Evolutionary conservation across 148 eudicot species (phyloP).

Genomic region (Cornus kousa): DNA sequence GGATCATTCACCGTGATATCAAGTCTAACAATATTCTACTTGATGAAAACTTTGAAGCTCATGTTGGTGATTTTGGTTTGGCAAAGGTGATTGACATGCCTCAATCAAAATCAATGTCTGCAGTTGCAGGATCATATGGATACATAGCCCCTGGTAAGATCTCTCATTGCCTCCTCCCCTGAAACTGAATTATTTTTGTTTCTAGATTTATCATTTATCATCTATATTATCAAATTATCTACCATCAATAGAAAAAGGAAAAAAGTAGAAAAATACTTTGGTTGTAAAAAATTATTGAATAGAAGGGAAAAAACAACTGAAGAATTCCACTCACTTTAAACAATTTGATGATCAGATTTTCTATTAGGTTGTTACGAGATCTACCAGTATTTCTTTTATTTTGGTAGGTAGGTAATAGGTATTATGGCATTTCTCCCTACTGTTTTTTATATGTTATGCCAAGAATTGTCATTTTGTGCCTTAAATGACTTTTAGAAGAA

Average conservation of each 20-base stretch:
- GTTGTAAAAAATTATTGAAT: no score
- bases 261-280: no score
- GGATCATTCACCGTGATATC: constrained; percentile 93
- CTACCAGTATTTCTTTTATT: no score
- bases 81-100: constrained; percentile 99
- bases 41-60: constrained; percentile 93
- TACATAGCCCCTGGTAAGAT: constrained; percentile 94
- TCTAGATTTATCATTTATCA: not conserved
- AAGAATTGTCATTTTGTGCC: no score
- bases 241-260: not conserved
- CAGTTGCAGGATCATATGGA: constrained; percentile 98
- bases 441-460: no score
- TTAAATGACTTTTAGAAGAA: no score
- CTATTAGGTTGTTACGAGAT: no score
- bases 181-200: not conserved
- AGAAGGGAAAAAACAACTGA: no score
- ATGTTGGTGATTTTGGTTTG: constrained; percentile 97
- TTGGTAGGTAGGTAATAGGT: no score
- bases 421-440: no score
- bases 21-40: constrained; percentile 90
- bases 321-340: no score
- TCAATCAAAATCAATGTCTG: constrained; percentile 86
- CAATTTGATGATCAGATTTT: no score
- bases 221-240: not conserved
- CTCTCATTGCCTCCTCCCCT: constrained; percentile 1